Evolutionary conservation across 2,329 filamentous ascomycete genomes (phyloP).

Genomic region (Aspergillus carbonarius): DNA sequence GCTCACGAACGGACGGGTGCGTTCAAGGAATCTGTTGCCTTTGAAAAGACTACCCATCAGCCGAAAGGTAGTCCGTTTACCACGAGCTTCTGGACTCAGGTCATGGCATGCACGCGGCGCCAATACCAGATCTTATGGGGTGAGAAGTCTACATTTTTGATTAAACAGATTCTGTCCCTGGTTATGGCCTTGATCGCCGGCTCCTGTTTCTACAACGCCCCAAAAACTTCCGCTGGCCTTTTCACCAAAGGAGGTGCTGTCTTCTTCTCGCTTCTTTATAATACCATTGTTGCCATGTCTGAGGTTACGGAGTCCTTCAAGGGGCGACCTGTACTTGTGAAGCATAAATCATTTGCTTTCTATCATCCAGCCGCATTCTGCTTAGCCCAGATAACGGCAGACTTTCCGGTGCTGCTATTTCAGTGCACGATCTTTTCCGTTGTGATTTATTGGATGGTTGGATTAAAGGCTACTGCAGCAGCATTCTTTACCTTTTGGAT

Average conservation of each 20-base stretch:
- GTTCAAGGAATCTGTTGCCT: constrained; percentile 54
- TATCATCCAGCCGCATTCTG: constrained; percentile 51
- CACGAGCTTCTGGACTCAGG: constrained; percentile 53
- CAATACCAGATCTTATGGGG: constrained; percentile 66
- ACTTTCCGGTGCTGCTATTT: constrained; percentile 54
- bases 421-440: constrained; percentile 59
- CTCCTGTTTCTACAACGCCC: constrained; percentile 66
- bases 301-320: constrained; percentile 64
- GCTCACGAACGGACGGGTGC: constrained; percentile 51
- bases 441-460: constrained; percentile 62
- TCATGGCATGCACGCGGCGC: constrained; percentile 55
- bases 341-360: constrained; percentile 58
- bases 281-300: constrained; percentile 60
- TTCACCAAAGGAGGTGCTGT: constrained; percentile 63
- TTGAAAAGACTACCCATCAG: constrained; percentile 57
- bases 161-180: constrained; percentile 60
- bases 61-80: constrained; percentile 56
- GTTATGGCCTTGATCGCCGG: constrained; percentile 62
- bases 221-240: constrained; percentile 56
- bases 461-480: constrained; percentile 50
- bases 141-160: constrained; percentile 61
- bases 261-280: constrained; percentile 63
- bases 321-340: constrained; percentile 57
- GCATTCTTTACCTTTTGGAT: constrained; percentile 63
- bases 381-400: constrained; percentile 42